Evolutionary conservation across 495 filamentous ascomycete genomes (phyloP).

Genomic region (Podospora comata): DNA sequence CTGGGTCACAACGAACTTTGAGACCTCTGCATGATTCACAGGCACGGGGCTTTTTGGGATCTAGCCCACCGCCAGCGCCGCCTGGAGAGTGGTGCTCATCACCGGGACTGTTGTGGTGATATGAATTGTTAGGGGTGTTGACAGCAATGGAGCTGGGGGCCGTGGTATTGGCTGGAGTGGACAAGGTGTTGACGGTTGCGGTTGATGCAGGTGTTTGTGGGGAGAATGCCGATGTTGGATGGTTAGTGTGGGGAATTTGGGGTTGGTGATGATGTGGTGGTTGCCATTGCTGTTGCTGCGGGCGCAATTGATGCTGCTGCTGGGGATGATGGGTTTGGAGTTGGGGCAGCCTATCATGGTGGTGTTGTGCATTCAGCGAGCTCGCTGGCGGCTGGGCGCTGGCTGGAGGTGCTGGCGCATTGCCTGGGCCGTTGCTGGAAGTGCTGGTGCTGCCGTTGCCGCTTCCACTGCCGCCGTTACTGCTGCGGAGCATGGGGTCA

Average conservation of each 20-base stretch:
- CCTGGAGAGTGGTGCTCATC: constrained; percentile 37
- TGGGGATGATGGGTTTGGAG: constrained; percentile 10
- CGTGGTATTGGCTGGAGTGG: not conserved
- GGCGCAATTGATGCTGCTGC: not conserved
- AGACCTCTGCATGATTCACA: constrained; percentile 88
- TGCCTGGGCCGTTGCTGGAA: constrained; percentile 11
- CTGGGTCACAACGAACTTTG: constrained; percentile 87
- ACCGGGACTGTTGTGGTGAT: constrained; percentile 19
- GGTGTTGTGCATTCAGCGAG: constrained; percentile 5
- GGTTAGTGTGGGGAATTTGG: not conserved
- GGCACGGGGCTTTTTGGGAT: constrained; percentile 77
- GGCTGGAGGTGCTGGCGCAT: constrained; percentile 9
- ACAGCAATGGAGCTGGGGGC: not conserved
- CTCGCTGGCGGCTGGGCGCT: constrained; percentile 5
- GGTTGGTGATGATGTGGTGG: constrained; percentile 7
- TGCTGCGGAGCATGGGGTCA: constrained; percentile 17
- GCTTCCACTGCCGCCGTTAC: constrained; percentile 4
- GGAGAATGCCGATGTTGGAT: constrained; percentile 15
- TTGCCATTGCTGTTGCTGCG: constrained; percentile 13
- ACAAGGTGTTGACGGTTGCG: not conserved
- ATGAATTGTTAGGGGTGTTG: not conserved
- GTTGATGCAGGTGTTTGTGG: constrained; percentile 16
- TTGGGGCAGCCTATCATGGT: constrained; percentile 9
- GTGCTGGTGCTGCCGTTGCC: not conserved
- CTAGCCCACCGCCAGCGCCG: constrained; percentile 22